Base-by-base conservation (phyloP, 192 early-diverging fungal genomes). In the Mortierella alpina region DNA sequence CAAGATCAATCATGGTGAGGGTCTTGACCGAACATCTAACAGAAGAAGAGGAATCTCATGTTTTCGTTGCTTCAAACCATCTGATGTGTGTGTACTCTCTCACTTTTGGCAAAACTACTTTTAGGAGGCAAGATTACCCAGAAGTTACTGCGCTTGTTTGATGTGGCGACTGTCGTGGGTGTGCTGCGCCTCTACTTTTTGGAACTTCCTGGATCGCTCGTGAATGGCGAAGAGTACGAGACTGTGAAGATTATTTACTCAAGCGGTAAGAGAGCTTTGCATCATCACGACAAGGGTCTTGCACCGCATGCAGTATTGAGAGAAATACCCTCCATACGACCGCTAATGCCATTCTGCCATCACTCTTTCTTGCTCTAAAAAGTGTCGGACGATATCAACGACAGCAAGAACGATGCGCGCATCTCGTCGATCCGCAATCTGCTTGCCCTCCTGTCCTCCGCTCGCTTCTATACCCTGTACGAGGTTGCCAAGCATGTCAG, bases 211-310 rank as follows among this genome's bases (percentile, higher is more conserved):
- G 86, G 87, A 59, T 91, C 88, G 14, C 62, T 94, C 39, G 76
- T 92, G 14, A 91, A 92, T 7, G 88, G 86, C 72, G 91, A 92
- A 62, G 84, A 93, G 40, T 92, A 94, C 61, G 92, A 91, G 17
- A 84, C 90, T 8, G 84, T 90, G 46, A 87, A 90, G 50, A 83
- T 90, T 11, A 80, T 93, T 60, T 94, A 93, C 67, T 80, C 77
- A n/a, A 84, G 73, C 44, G 76, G 87, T 85, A 87, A 83, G 71
- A 68, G 59, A 51, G 50, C 31, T 31, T 31, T 31, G 31, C 3
- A 31, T 31, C 31, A 31, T 31, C 31, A 31, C 1, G 3, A 31
- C 31, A 31, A 31, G 31, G 31, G 31, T 31, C 31, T 31, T 31
- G 31, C 31, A 31, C 31, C 31, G 31, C 31, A 31, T 31, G 31